Base-by-base conservation (phyloP, 2,329 filamentous ascomycete genomes). In the Pseudogymnoascus sp. region DNA sequence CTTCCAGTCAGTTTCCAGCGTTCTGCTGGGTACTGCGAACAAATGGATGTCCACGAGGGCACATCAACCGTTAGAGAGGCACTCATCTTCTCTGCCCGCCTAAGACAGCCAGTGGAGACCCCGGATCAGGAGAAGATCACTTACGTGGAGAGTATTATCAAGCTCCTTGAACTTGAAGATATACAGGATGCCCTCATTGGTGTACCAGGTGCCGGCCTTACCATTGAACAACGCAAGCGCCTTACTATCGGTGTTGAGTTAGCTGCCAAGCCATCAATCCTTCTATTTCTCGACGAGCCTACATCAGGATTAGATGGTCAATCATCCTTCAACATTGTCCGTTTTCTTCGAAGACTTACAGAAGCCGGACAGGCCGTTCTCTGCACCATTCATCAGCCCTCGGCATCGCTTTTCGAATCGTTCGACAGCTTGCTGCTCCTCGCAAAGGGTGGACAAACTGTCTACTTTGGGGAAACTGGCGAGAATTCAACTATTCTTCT, bases 51-150 rank as follows among this genome's bases (percentile, higher is more conserved):
- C 11, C 92, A 96, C 73, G 81, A 96, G 60, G 81, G 88, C 57
- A 95, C 91, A 70, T 80, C 87, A 0, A 96, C 93, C 1, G 92
- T 96, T 31, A 87, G 93, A 66, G 93, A 97, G 77, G 92, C 92
- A 6, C 82, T 98, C 31, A 86, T 86, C 70, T 97, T 97, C 76
- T 92, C 88, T 71, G 93, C 93, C 14, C 76, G 93, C 5, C 87
- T 97, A 45, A 89, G 93, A 65, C 93, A 96, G 73, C 90, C 93
- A 0, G 85, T 85, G 62, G 81, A 88, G 61, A 83, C 90, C 13
- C 80, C 90, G 1, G 83, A 81, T 11, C 79, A 84, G 45, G 92
- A 96, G 73, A 97, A 96, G 79, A 78, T 93, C 4, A 88, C 85
- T 82, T 72, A 96, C 68, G 92, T 96, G n/a, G 87, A 95, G 61